phyloP scores from a whole-genome alignment of 305 asterid species.

The Fraxinus floribunda region DNA sequence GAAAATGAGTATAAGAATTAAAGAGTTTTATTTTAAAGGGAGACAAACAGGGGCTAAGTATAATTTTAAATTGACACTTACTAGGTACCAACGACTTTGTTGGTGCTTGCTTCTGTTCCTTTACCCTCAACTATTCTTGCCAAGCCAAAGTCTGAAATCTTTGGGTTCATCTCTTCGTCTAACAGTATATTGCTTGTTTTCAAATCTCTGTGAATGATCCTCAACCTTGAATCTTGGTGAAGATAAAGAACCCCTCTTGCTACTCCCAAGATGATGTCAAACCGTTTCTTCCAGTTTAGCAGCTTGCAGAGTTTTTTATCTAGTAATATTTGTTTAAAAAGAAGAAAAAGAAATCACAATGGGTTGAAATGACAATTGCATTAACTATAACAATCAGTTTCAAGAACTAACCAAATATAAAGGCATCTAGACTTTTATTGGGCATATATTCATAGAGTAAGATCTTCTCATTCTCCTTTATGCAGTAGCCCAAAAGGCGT shows the following conservation, averaged over 20 bases:
- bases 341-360: background rate
- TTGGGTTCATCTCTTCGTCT: background rate
- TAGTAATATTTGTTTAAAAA: background rate
- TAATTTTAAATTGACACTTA: conserved; percentile 12
- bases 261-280: conserved; percentile 31
- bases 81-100: background rate
- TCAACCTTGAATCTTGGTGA: background rate
- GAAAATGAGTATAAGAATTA: too few species aligned
- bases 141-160: background rate
- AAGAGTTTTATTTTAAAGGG: too few species aligned
- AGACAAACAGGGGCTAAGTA: too few species aligned
- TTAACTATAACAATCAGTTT: background rate
- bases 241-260: conserved; percentile 3
- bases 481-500: background rate
- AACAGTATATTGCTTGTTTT: background rate
- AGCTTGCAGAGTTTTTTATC: conserved; percentile 8
- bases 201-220: background rate
- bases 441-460: background rate
- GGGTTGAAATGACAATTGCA: background rate
- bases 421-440: background rate
- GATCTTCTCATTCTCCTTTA: background rate
- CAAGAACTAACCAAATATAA: background rate
- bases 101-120: background rate
- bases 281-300: conserved; percentile 25
- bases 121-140: background rate